phyloP scores from a whole-genome alignment of 768 basidiomycete species.

The Termitomyces sp. region DNA sequence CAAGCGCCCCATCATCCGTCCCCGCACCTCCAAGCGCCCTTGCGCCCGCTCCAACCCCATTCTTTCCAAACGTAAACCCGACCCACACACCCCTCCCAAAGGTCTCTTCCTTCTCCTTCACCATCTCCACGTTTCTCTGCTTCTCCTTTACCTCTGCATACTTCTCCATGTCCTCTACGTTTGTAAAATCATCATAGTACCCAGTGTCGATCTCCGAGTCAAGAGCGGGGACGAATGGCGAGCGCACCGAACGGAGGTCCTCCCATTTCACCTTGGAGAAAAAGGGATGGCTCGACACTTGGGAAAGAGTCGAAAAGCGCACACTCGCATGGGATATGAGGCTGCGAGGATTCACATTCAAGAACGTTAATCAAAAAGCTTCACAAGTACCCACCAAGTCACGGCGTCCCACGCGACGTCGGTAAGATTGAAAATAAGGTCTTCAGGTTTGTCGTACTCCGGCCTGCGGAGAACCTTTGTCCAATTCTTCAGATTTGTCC shows the following conservation, averaged over 20 bases:
- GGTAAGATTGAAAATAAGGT: conserved; percentile 92
- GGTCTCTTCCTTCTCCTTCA: conserved; percentile 83
- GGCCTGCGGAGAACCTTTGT: conserved; percentile 87
- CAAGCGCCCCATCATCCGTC: conserved; percentile 49
- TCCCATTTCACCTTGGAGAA: conserved; percentile 78
- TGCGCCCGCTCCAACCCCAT: conserved; percentile 62
- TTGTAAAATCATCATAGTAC: conserved; percentile 91
- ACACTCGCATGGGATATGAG: conserved; percentile 85
- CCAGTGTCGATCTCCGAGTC: conserved; percentile 95
- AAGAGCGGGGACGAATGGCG: conserved; percentile 93
- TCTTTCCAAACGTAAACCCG: conserved; percentile 89
- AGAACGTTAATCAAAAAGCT: background rate
- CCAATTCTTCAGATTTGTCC: conserved; percentile 99
- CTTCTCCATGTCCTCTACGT: conserved; percentile 93
- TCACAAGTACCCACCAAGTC: conserved; percentile 52
- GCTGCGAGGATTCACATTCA: conserved; percentile 30
- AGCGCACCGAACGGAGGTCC: conserved; percentile 65
- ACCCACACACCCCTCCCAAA: conserved; percentile 81
- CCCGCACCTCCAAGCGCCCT: conserved; percentile 34
- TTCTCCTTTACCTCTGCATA: conserved; percentile 99
- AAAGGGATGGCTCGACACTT: conserved; percentile 80
- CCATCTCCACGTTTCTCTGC: conserved; percentile 88
- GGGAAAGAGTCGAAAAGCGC: conserved; percentile 70
- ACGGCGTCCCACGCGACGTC: conserved; percentile 95
- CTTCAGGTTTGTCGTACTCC: conserved; percentile 93